Conservation (phyloP, 495 filamentous ascomycete species). For the Podospora australis region DNA sequence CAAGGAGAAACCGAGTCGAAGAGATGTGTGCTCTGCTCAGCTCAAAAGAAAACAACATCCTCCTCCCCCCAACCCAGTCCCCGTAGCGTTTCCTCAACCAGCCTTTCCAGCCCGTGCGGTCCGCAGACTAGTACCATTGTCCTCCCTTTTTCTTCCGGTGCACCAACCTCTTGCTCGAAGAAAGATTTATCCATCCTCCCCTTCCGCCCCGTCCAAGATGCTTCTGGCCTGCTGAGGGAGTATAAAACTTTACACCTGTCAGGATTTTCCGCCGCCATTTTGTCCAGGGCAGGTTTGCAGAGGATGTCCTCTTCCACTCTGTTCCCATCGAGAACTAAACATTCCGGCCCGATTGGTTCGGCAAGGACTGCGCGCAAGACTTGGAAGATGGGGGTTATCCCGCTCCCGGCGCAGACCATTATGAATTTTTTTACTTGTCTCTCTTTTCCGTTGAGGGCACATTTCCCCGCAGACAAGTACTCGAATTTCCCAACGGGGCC, state of each 20-base stretch:
- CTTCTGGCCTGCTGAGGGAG: slow-evolving; percentile 59
- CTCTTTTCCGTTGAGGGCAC: slow-evolving; percentile 53
- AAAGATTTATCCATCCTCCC: slow-evolving; percentile 63
- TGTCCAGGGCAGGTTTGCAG: slow-evolving; percentile 68
- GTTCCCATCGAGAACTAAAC: slow-evolving; percentile 77
- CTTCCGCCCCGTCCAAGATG: slow-evolving; percentile 60
- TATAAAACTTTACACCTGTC: slow-evolving; percentile 63
- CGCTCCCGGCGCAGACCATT: slow-evolving; percentile 88
- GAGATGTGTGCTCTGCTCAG: too few species aligned
- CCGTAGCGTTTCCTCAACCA: slow-evolving; percentile 50
- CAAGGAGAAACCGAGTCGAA: too few species aligned
- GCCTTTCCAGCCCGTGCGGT: slow-evolving; percentile 70
- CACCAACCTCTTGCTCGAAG: slow-evolving; percentile 53
- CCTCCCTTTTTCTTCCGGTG: slow-evolving; percentile 34
- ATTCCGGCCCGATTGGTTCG: slow-evolving; percentile 41
- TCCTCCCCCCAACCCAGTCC: slow-evolving; percentile 69
- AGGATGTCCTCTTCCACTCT: slow-evolving; percentile 77
- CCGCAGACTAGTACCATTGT: slow-evolving; percentile 79
- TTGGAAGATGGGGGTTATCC: slow-evolving; percentile 89
- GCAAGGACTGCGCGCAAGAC: slow-evolving; percentile 66
- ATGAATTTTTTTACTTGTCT: slow-evolving; percentile 60
- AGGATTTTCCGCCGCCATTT: slow-evolving; percentile 43
- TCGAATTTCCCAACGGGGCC: slow-evolving; percentile 86
- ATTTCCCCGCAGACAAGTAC: slow-evolving; percentile 63
- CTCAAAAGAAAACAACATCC: slow-evolving; percentile 79